phyloP scores from a whole-genome alignment of 306 rosid species.

The Cicer bijugum region DNA sequence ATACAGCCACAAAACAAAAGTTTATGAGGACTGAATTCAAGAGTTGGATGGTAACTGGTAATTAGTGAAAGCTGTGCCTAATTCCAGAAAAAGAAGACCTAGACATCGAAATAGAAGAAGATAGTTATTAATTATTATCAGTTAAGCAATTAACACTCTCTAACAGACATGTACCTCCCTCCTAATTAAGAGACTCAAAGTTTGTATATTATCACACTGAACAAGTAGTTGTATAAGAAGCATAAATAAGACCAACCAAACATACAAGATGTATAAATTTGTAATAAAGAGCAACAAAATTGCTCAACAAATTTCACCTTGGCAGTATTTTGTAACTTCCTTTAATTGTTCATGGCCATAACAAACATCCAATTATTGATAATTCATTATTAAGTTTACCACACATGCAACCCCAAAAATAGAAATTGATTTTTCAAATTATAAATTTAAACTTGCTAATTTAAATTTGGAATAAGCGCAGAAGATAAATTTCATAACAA shows the following conservation, averaged over 20 bases:
- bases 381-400: conserved; percentile 32
- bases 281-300: conserved; percentile 37
- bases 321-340: neutral
- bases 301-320: conserved; percentile 26
- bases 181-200: conserved; percentile 11
- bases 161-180: conserved; percentile 12
- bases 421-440: neutral
- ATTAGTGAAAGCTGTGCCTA: neutral
- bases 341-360: conserved; percentile 10
- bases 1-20: neutral
- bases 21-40: neutral
- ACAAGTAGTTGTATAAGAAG: conserved; percentile 20
- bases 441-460: conserved; percentile 14
- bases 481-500: neutral
- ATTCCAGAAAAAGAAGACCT: conserved; percentile 19
- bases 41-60: neutral
- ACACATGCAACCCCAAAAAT: neutral
- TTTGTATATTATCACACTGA: conserved; percentile 10
- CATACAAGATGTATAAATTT: conserved; percentile 30
- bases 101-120: conserved; percentile 2
- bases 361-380: conserved; percentile 15
- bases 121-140: neutral
- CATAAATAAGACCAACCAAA: conserved; percentile 30
- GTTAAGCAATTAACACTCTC: conserved; percentile 4
- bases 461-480: neutral